Conservation (phyloP, 768 basidiomycete genomes). For the Trametes elegans region DNA sequence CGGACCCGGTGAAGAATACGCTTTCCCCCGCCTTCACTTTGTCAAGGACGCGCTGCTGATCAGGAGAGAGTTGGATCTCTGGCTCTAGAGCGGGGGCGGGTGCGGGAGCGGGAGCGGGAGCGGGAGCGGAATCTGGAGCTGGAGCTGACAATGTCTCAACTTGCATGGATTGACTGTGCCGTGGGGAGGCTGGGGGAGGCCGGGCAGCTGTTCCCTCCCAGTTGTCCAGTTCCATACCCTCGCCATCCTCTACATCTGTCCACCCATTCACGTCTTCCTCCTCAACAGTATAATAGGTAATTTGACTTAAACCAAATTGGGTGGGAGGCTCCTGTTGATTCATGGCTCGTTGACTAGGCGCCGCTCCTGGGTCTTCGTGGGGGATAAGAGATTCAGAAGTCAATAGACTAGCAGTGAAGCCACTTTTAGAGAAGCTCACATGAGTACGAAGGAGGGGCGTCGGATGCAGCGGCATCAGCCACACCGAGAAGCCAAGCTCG, state of each 20-base stretch:
- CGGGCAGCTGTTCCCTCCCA: neutral
- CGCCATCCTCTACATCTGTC: neutral
- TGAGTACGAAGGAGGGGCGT: neutral
- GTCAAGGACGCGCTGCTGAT: conserved; percentile 49
- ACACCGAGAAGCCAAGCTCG: conserved; percentile 42
- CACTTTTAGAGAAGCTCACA: neutral
- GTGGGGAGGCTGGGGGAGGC: neutral
- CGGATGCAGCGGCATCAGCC: conserved; percentile 5
- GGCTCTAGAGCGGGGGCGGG: conserved; percentile 21
- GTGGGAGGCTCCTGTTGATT: conserved; percentile 1
- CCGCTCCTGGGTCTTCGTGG: conserved; percentile 1
- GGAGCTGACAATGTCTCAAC: neutral
- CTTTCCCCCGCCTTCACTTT: conserved; percentile 58
- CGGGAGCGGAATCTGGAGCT: neutral
- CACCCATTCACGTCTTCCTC: neutral
- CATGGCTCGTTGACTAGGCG: neutral
- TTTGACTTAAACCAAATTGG: neutral
- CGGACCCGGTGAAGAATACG: conserved; percentile 87
- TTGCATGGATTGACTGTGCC: neutral
- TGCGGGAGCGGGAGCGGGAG: neutral
- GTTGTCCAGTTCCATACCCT: neutral
- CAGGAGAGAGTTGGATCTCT: conserved; percentile 43
- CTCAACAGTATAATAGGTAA: neutral
- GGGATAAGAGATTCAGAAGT: neutral
- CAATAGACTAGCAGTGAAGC: neutral